Conservation (phyloP, 352 stramenopile species). For the Globisporangium spiculum region DNA sequence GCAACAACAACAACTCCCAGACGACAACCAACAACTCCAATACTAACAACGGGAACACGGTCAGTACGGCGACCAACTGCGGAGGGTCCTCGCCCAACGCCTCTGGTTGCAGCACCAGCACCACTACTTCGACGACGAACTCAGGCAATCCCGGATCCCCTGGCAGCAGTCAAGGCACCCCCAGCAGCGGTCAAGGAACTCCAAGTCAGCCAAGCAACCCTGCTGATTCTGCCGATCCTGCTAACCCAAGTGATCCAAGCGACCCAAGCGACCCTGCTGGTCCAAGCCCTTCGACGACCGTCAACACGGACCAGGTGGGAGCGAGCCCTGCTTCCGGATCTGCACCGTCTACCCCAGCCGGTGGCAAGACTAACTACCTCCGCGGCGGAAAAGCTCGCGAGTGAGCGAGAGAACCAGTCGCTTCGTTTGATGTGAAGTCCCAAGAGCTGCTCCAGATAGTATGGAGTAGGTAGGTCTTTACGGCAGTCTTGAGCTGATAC, state of each 20-base stretch:
- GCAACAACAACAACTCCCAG: neutral
- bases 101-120: neutral
- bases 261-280: neutral
- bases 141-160: neutral
- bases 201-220: neutral
- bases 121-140: neutral
- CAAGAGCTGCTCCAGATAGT: too few relatives aligned
- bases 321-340: neutral
- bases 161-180: neutral
- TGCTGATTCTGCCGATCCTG: neutral
- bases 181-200: neutral
- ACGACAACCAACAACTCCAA: neutral
- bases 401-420: neutral
- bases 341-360: neutral
- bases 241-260: neutral
- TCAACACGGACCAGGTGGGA: neutral
- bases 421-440: neutral
- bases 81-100: neutral
- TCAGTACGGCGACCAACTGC: neutral
- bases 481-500: too few relatives aligned
- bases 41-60: neutral
- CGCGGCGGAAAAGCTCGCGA: neutral
- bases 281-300: neutral
- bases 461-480: too few relatives aligned
- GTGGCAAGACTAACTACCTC: neutral